Conservation (phyloP, 768 basidiomycete genomes). For the Chiua virens region DNA sequence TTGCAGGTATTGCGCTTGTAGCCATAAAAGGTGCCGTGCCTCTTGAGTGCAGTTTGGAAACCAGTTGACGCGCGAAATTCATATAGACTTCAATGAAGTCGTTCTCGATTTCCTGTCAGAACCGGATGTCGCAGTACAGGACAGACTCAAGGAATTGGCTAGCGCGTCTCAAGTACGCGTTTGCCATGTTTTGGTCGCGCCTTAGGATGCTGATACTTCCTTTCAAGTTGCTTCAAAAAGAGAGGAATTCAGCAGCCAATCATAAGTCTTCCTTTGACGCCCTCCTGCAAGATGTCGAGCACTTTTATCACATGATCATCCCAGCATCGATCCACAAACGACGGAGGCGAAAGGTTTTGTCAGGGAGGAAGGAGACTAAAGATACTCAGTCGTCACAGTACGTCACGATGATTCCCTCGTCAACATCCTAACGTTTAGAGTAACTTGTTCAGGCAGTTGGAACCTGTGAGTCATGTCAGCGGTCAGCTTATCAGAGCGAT, state of each 20-base stretch:
- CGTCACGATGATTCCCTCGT: background rate
- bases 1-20: constrained; percentile 12
- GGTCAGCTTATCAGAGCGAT: background rate
- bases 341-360: background rate
- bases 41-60: background rate
- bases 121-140: constrained; percentile 2
- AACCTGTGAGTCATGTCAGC: constrained; percentile 3
- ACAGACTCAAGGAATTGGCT: constrained; percentile 15
- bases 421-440: background rate
- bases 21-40: constrained; percentile 14
- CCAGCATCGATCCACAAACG: background rate
- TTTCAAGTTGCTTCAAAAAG: constrained; percentile 12
- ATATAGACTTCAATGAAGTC: constrained; percentile 20
- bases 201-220: background rate
- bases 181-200: background rate
- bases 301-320: background rate
- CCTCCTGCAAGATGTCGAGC: constrained; percentile 10
- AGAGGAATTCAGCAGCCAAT: constrained; percentile 2
- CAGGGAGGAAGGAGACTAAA: background rate
- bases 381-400: background rate
- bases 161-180: constrained; percentile 6
- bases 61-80: background rate
- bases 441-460: constrained; percentile 3
- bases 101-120: constrained; percentile 20
- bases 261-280: constrained; percentile 12